Base-by-base conservation (phyloP, 2,329 filamentous ascomycete species). In the Chalaropsis thielavioides region DNA sequence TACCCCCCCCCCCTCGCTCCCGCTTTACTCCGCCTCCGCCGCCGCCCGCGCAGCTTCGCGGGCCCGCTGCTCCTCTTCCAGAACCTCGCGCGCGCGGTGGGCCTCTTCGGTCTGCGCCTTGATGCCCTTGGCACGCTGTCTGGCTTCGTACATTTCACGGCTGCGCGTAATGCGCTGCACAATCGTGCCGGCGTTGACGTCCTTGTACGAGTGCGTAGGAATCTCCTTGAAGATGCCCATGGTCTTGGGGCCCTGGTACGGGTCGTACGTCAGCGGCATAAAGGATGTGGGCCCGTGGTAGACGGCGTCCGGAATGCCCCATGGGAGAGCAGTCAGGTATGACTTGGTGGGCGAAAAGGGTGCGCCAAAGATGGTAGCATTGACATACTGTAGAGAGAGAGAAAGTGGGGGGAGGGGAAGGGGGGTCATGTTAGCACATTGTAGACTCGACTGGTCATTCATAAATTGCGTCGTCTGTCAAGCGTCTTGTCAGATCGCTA, bases 241-340 rank as follows among this genome's bases (percentile, higher is more conserved):
- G 60, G 81, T 79, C 75, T 92, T 94, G 63, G 91, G 86, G 15
- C 85, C 89, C 35, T 81, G 79, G 76, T 97, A 96, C 0, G 89
- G 88, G 71, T 92, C 88, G 72, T 89, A 89, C 5, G 85, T 89
- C 27, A 85, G 73, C 72, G 85, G 88, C 78, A 95, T 94, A 74
- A 96, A 96, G 13, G 88, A 83, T 0, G 94, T 99, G 6, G 91
- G 90, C n/a, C 94, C 94, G 76, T 99, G 94, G 75, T 97, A 99
- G 68, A 99, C 89, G 35, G 85, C 87, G 70, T 87, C 80, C 15
- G 91, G 89, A 3, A 81, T 82, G 61, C 87, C 85, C 75, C 85
- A 85, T 0, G 92, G 91, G 58, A 95, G 80, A 0, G 83, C 79
- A 66, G 80, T 80, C 51, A 99, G 82, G 74, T 95, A 99, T 2